Evolutionary conservation across 2,329 filamentous ascomycete genomes (phyloP).

Genomic region (Mollisiaceae sp.): DNA sequence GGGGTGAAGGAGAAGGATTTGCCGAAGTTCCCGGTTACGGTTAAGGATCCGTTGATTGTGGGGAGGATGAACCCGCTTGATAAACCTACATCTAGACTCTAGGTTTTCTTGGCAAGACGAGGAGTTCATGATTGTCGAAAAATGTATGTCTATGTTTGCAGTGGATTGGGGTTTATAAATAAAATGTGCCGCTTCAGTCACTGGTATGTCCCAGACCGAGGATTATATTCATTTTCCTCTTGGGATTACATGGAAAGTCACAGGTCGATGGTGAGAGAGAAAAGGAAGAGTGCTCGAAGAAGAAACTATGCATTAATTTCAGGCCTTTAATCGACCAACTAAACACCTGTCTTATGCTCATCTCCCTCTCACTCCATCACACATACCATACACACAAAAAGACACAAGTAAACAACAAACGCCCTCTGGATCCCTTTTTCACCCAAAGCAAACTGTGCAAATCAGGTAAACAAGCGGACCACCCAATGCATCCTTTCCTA

Average conservation of each 20-base stretch:
- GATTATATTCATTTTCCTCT: too few species aligned
- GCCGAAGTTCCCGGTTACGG: not conserved
- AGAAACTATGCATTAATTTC: constrained; percentile 8
- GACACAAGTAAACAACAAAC: not conserved
- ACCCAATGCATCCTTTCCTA: constrained; percentile 8
- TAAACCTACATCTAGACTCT: not conserved
- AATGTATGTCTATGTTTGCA: not conserved
- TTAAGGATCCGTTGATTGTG: constrained; percentile 3
- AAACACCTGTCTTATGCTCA: constrained; percentile 1
- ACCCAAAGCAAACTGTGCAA: constrained; percentile 6
- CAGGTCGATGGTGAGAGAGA: too few species aligned
- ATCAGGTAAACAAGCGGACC: constrained; percentile 2
- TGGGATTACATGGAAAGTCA: too few species aligned
- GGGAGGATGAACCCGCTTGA: not conserved
- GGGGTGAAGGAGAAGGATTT: not conserved
- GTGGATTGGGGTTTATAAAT: not conserved
- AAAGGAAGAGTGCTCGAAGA: not conserved
- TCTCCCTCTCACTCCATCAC: not conserved
- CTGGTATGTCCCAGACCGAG: too few species aligned
- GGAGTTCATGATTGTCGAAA: not conserved
- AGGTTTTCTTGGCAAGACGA: not conserved
- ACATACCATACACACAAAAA: not conserved
- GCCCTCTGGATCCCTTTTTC: not conserved
- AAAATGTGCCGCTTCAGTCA: too few species aligned
- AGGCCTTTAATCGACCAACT: constrained; percentile 3